Base-by-base conservation (phyloP, 805 yeast species). In the Candida vartiovaarae region DNA sequence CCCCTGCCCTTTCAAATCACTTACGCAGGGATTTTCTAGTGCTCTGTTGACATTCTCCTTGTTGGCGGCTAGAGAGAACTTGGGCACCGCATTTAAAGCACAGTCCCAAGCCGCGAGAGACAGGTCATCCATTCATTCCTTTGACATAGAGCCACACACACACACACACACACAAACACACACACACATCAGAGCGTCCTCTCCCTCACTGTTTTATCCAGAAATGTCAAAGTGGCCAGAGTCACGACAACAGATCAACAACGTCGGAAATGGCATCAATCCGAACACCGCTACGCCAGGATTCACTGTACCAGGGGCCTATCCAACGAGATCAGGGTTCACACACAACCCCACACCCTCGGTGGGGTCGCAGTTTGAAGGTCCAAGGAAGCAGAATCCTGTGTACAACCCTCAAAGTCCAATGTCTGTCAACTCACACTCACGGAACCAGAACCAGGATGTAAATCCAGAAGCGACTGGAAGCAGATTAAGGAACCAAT, bases 211-310 rank as follows among this genome's bases (percentile, higher is more conserved):
- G 20, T 32, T 7, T 15, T 6, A 26, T 32, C 6, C 39, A 34
- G n/a, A 23, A 15, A 45, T 45, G 48, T 45, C 48, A 4, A 39
- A 44, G 27, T 40, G 37, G 36, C 53, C 33, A 44, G 50, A 41
- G 31, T 47, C 35, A 15, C 35, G 35, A 33, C 15, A 15, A 10
- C 35, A 15, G 25, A 33, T n/a, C 34, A 10, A 8, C 36, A 34
- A 7, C 27, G 20, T 7, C 27, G 20, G 11, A 7, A 34, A n/a
- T n/a, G 11, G 8, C 38, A 36, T 8, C 32, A 28, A 10, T 24
- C 8, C 8, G 24, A 28, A 20, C 24, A 23, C 20, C 10, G 26
- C 9, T 11, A 31, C 30, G 26, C 41, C 34, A 25, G 31, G 35
- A 4, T 31, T 37, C 34, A 20, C 26, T 15, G 34, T 37, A 9